Base-by-base conservation (phyloP, 768 basidiomycete species). In the Trametes cingulata region DNA sequence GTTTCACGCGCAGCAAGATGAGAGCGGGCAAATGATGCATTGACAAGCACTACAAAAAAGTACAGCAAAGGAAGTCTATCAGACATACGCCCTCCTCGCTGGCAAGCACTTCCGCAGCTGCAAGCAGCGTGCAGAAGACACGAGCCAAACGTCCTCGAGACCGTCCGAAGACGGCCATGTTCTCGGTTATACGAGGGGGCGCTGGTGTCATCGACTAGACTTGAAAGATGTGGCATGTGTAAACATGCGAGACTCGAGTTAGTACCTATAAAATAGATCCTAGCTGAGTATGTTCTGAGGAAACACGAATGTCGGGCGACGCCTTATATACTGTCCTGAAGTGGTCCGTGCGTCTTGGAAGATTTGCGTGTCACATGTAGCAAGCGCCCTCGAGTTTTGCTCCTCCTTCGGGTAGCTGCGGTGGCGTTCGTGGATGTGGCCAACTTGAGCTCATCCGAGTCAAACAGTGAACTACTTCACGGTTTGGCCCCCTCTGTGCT, bases 161-260 rank as follows among this genome's bases (percentile, higher is more conserved):
- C 69, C 63, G 53, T 55, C 56, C 57, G 40, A 62, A 62, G 52
- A 59, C 55, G 51, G 68, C 56, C 68, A 68, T 74, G 75, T 76
- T 75, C 75, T 76, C 75, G 65, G 75, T 73, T 66, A 68, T 67
- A 76, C 73, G 75, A 71, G 73, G 59, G 70, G 65, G 63, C 71
- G 74, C 69, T 41, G 50, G 43, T 63, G 69, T 76, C 75, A 76
- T 76, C 75, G 67, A 72, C 71, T 74, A 73, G 75, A 75, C 69
- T 65, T 66, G 71, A 76, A 71, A 72, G 66, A 74, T 71, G 74
- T 69, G 75, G 74, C 75, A 76, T 73, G 73, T 71, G 70, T 76
- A 75, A 75, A 75, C 73, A 74, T 76, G 75, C 75, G 69, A 76
- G 74, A 77, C 75, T 75, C 75, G 71, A 75, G 75, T 76, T 75